phyloP scores from a whole-genome alignment of 129 eudicot species.

The Heracleum sosnowskyi region DNA sequence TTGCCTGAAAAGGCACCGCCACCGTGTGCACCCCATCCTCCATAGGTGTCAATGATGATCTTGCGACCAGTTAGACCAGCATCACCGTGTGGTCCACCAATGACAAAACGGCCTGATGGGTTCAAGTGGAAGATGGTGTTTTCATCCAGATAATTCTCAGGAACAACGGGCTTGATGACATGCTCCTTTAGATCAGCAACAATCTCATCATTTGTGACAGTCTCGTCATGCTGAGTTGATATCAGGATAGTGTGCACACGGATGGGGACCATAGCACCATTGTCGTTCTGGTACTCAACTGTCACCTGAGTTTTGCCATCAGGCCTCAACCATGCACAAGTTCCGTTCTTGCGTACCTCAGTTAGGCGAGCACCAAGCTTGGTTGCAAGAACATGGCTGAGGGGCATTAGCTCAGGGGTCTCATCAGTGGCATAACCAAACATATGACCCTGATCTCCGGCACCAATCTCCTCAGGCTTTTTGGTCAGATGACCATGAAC shows the following conservation, averaged over 20 bases:
- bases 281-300: slow-evolving; percentile 10
- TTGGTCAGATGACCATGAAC: no score
- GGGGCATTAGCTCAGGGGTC: slow-evolving; percentile 11
- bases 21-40: slow-evolving; percentile 12
- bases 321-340: slow-evolving; percentile 8
- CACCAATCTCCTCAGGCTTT: no score
- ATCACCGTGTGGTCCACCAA: slow-evolving; percentile 12
- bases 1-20: slow-evolving; percentile 10
- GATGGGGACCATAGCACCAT: slow-evolving; percentile 15
- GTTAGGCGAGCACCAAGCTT: slow-evolving; percentile 8
- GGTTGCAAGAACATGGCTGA: slow-evolving; percentile 10
- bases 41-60: slow-evolving; percentile 7
- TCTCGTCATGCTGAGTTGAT: no score
- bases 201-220: slow-evolving; percentile 12
- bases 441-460: no score
- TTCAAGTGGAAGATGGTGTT: slow-evolving; percentile 9
- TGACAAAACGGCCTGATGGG: slow-evolving; percentile 11
- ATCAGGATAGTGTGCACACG: no score
- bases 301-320: slow-evolving; percentile 11
- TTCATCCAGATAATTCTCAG: slow-evolving; percentile 9
- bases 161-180: slow-evolving; percentile 11
- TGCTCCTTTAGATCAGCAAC: slow-evolving; percentile 11
- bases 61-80: slow-evolving; percentile 13
- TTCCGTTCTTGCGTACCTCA: slow-evolving; percentile 7
- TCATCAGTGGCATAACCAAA: slow-evolving; percentile 10